Evolutionary conservation across 2,329 filamentous ascomycete species (phyloP), one percentile per base, ranked within the genome.

Genomic region (Ceratocystis cacaofunesta): DNA sequence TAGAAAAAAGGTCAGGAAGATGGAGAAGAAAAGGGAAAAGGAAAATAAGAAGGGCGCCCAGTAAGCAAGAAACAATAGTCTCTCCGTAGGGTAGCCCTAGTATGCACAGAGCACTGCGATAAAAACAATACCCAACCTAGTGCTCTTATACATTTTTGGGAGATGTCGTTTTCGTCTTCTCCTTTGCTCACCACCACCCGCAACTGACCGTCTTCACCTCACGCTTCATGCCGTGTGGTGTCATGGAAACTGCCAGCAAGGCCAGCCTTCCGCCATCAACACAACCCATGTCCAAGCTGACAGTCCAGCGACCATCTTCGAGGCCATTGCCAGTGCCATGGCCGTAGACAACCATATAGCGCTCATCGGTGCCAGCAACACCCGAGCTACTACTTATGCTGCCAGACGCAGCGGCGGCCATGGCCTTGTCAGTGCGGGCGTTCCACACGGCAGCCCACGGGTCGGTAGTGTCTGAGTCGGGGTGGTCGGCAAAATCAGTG

Each of bases 281-380:
- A 73, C 94, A 97, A 0, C 85, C 87, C 0, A 88, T 89, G 74
- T 97, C 94, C 60, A 97, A 78, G 0, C 94, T 94, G 71, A 91
- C 89, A 3, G 87, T 89, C 74, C 89, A 95, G 61, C 81, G 79
- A 62, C 83, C 71, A 67, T 78, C 69, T 41, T 71, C 72, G 62
- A 95, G 80, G 0, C 90, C 91, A 2, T 77, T 76, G 71, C 86
- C 85, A 25, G 90, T 83, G 73, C 96, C 90, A 73, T 97, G 92
- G 4, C 92, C 92, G 74, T 95, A 96, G 66, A 95, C 80, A 50
- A 95, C 87, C 0, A 88, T 90, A 50, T 78, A 82, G 8, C 82
- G 78, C 36, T 75, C 69, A 12, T 68, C 61, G 32, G 71, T 68
- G 52, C 28, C 52, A 17, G 52, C 25, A 17, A 2, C 28, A 7